These are phyloP conservation scores for Capronia americana DNA, from an alignment of 2,329 filamentous ascomycete species.

Conservation along the genomic window DNA sequence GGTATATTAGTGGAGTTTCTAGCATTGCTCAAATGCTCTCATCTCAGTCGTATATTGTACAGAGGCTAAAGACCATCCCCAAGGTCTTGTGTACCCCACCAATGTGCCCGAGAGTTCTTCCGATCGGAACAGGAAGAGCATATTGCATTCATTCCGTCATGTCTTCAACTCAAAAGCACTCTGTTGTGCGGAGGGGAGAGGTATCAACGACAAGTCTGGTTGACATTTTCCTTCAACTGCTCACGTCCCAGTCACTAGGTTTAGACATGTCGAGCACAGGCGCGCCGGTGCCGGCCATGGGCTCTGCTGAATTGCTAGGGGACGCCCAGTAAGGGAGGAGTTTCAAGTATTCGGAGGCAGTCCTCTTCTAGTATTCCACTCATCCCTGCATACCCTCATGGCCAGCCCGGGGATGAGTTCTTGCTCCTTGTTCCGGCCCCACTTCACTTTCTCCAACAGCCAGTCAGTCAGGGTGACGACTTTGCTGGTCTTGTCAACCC, in stretches of 20 bases:
- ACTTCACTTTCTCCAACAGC: slow-evolving; percentile 78
- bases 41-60: neutral
- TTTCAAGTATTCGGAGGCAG: slow-evolving; percentile 14
- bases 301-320: neutral
- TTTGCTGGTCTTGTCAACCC: slow-evolving; percentile 82
- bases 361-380: slow-evolving; percentile 31
- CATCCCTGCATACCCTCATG: slow-evolving; percentile 38
- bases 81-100: neutral
- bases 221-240: neutral
- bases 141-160: neutral
- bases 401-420: slow-evolving; percentile 39
- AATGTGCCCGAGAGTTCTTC: neutral
- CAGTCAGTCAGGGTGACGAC: slow-evolving; percentile 94
- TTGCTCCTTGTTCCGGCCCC: slow-evolving; percentile 49
- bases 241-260: neutral
- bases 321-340: neutral
- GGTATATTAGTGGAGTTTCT: neutral
- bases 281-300: no score
- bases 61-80: neutral
- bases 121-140: neutral
- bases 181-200: neutral
- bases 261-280: no score
- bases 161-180: neutral
- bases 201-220: neutral
- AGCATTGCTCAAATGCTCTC: neutral